These are phyloP conservation scores for Syzygium malaccense DNA, from an alignment of 441 rosid species.

Conservation along the genomic window DNA sequence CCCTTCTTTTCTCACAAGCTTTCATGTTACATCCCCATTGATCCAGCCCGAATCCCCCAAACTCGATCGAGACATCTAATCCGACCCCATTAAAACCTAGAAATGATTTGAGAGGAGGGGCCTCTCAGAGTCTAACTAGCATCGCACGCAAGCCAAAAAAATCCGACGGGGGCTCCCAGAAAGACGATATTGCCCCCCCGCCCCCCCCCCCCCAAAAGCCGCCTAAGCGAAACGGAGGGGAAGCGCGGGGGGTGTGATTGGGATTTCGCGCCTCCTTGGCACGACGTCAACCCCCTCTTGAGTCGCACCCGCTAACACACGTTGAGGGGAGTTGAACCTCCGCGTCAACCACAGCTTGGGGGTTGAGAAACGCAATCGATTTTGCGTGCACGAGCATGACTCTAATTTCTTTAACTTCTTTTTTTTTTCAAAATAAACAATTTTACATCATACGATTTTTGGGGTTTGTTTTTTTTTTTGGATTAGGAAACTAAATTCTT, in stretches of 20 bases:
- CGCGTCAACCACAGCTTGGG: not conserved
- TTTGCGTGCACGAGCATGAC: not conserved
- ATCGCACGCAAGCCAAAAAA: not conserved
- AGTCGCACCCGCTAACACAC: not conserved
- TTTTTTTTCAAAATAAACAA: not conserved
- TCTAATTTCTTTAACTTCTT: not conserved
- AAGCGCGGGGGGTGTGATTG: not conserved
- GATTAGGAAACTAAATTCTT: not conserved
- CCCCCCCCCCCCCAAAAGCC: fast-evolving
- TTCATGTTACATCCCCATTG: not conserved
- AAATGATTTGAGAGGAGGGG: not conserved
- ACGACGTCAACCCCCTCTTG: not conserved
- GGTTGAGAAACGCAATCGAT: not conserved
- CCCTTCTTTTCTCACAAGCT: not conserved
- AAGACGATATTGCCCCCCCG: not conserved
- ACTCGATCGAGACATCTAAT: not conserved
- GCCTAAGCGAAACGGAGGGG: too few species aligned
- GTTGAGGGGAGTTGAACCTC: not conserved
- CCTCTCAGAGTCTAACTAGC: not conserved
- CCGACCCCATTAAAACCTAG: not conserved
- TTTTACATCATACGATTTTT: not conserved
- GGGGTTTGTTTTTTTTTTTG: not conserved
- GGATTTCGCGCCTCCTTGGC: not conserved
- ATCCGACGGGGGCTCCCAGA: fast-evolving
- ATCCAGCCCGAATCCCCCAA: not conserved